These are phyloP conservation scores for Cyclaneusma minus DNA, from an alignment of 2,329 filamentous ascomycete genomes.

Conservation along the genomic window DNA sequence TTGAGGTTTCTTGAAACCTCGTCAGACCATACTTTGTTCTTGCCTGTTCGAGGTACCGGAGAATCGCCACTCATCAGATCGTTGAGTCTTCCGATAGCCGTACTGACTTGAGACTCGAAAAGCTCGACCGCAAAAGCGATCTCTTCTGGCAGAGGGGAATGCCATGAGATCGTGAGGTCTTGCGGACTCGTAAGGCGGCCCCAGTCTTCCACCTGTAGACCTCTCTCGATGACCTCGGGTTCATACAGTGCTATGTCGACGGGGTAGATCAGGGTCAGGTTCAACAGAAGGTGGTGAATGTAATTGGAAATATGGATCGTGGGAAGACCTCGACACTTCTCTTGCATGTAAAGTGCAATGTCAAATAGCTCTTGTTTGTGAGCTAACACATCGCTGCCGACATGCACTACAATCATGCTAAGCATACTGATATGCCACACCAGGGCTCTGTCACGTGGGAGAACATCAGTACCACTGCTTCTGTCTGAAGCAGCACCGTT, in stretches of 20 bases:
- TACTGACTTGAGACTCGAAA: slow-evolving; percentile 69
- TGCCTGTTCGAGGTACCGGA: slow-evolving; percentile 77
- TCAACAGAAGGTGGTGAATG: slow-evolving; percentile 88
- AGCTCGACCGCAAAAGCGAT: slow-evolving; percentile 79
- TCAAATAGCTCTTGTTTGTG: slow-evolving; percentile 83
- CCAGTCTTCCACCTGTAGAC: slow-evolving; percentile 70
- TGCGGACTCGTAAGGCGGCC: slow-evolving; percentile 59
- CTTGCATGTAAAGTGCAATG: slow-evolving; percentile 91
- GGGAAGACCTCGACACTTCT: slow-evolving; percentile 82
- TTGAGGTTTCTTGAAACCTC: slow-evolving; percentile 85
- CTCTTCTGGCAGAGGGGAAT: slow-evolving; percentile 66
- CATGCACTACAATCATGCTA: slow-evolving; percentile 95
- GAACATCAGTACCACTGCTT: slow-evolving; percentile 82
- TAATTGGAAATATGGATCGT: slow-evolving; percentile 96
- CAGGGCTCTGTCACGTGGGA: slow-evolving; percentile 79
- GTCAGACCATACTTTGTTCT: slow-evolving; percentile 97
- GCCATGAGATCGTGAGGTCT: slow-evolving; percentile 78
- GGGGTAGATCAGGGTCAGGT: slow-evolving; percentile 87
- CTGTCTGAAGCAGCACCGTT: slow-evolving; percentile 91
- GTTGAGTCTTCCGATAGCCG: slow-evolving; percentile 58
- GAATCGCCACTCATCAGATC: slow-evolving; percentile 70
- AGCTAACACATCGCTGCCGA: slow-evolving; percentile 75
- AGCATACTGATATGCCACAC: slow-evolving; percentile 97
- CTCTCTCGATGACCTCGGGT: slow-evolving; percentile 52
- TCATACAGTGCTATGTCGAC: slow-evolving; percentile 83